phyloP scores from a whole-genome alignment of 331 rosid species.

The Pyrus hybrid region DNA sequence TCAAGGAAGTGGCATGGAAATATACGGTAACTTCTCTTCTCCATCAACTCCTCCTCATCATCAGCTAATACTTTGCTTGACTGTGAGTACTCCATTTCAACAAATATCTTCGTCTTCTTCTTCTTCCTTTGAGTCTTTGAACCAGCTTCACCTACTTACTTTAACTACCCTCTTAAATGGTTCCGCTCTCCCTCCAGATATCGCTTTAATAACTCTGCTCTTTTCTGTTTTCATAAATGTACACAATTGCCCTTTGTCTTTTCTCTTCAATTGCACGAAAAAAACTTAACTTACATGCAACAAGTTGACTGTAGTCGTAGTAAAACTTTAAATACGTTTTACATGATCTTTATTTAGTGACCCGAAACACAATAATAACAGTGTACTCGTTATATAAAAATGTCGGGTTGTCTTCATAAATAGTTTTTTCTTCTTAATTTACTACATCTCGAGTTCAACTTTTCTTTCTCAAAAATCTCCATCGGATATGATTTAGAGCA shows the following conservation, averaged over 20 bases:
- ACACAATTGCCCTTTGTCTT: background rate
- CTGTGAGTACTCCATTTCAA: conserved; percentile 2
- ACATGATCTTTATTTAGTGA: too few relatives aligned
- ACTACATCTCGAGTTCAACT: too few relatives aligned
- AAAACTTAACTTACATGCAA: background rate
- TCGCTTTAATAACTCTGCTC: background rate
- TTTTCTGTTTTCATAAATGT: too few relatives aligned
- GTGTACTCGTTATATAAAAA: too few relatives aligned
- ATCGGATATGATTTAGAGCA: too few relatives aligned
- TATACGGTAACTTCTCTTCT: background rate
- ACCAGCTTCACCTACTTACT: background rate
- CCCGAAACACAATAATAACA: background rate
- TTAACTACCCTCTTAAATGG: background rate
- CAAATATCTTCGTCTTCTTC: background rate
- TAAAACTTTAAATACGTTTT: too few relatives aligned
- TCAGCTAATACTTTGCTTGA: background rate
- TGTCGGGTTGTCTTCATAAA: too few relatives aligned
- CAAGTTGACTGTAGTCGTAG: fast-evolving
- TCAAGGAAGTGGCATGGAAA: conserved; percentile 4
- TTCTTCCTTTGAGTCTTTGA: background rate
- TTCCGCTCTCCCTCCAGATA: background rate
- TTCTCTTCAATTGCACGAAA: background rate
- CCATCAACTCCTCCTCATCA: background rate
- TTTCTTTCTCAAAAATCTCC: too few relatives aligned
- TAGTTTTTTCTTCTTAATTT: fast-evolving